These are phyloP conservation scores for Penicillium sp. DNA, from an alignment of 2,329 filamentous ascomycete genomes.

Conservation along the genomic window DNA sequence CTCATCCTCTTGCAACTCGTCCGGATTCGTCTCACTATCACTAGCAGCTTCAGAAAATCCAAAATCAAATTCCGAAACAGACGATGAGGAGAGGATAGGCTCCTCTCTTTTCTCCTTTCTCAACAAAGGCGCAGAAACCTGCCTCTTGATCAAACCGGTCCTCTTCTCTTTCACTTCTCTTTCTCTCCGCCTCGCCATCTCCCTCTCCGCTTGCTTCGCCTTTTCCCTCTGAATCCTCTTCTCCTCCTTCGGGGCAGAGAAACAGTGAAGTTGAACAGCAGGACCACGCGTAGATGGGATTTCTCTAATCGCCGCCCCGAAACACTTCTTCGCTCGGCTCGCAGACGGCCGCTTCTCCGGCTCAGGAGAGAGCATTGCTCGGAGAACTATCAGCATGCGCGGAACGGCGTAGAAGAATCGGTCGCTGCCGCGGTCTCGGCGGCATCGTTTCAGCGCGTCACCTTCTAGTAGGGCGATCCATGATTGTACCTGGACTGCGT, in stretches of 20 bases:
- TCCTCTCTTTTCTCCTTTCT: neutral
- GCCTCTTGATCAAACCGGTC: neutral
- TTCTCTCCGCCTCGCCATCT: neutral
- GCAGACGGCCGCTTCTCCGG: slow-evolving; percentile 37
- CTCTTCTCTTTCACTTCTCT: neutral
- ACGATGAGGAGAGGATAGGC: slow-evolving; percentile 7
- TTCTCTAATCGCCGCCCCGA: slow-evolving; percentile 19
- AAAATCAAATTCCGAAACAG: slow-evolving; percentile 29
- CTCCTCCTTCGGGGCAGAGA: neutral
- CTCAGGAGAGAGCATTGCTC: slow-evolving; percentile 43
- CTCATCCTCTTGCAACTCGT: slow-evolving; percentile 1
- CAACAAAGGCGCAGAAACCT: neutral
- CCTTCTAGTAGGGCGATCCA: slow-evolving; percentile 59
- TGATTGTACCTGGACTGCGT: slow-evolving; percentile 58
- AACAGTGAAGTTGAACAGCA: slow-evolving; percentile 19
- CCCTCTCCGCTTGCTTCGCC: neutral
- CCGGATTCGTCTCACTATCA: slow-evolving; percentile 19
- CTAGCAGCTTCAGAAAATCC: slow-evolving; percentile 22
- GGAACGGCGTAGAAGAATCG: slow-evolving; percentile 42
- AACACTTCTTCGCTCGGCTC: slow-evolving; percentile 33
- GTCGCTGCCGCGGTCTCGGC: slow-evolving; percentile 34
- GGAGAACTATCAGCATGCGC: slow-evolving; percentile 42
- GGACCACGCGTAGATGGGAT: slow-evolving; percentile 5
- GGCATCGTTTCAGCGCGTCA: slow-evolving; percentile 48
- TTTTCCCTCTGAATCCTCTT: neutral